A percentile compares a stretch with the other conserved stretches of the same genome.
Evolutionary conservation across 2,329 filamentous ascomycete genomes (phyloP).

Genomic region (Penicillium sp.): DNA sequence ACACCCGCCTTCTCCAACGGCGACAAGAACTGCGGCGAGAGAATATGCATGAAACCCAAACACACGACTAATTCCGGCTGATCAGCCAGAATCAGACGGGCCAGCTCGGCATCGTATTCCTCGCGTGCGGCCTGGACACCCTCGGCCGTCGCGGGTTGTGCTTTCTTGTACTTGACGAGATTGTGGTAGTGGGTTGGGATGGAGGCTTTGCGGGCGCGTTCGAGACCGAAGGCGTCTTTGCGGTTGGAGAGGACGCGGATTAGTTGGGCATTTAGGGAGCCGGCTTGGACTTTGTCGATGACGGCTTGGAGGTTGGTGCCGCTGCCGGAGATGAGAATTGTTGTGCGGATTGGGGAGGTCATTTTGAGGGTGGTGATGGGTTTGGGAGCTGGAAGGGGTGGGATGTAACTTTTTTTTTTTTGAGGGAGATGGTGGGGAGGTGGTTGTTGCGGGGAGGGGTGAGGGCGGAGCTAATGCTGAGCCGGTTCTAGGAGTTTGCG

Average conservation of each 20-base stretch:
- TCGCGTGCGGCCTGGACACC: constrained; percentile 61
- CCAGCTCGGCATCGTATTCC: constrained; percentile 77
- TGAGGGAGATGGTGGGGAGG: constrained; percentile 6
- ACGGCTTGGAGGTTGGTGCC: constrained; percentile 83
- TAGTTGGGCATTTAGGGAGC: constrained; percentile 59
- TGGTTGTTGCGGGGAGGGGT: constrained; percentile 5
- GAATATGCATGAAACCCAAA: constrained; percentile 87
- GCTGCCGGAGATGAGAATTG: constrained; percentile 74
- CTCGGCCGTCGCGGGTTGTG: constrained; percentile 62
- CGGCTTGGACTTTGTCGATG: constrained; percentile 63
- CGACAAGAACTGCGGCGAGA: constrained; percentile 71
- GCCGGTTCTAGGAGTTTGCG: background rate
- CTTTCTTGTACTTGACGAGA: constrained; percentile 76
- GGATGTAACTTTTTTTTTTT: background rate
- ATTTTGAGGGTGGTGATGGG: constrained; percentile 27
- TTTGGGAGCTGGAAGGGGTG: background rate
- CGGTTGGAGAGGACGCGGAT: constrained; percentile 70
- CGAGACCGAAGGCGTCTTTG: constrained; percentile 68
- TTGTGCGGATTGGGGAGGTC: constrained; percentile 57
- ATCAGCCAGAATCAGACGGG: constrained; percentile 68
- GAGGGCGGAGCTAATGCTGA: background rate
- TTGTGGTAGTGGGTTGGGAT: constrained; percentile 85
- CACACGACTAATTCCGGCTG: constrained; percentile 78
- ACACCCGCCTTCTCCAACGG: constrained; percentile 68
- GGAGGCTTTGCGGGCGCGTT: constrained; percentile 62